Conservation (phyloP, 1,284 basidiomycete species). For the Marasmius tenuissimus region DNA sequence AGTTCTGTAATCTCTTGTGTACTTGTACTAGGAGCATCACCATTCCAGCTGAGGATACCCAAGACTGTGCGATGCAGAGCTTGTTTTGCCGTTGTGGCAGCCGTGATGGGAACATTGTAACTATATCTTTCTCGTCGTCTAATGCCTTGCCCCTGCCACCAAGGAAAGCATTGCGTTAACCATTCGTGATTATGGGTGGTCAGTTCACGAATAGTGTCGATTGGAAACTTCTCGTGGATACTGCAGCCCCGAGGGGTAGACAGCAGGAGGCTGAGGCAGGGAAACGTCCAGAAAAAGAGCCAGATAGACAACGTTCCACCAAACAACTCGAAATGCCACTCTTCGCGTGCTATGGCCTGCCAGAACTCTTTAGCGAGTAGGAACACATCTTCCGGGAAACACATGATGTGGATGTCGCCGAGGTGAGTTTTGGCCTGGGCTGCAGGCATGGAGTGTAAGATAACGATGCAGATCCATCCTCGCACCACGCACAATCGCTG, state of each 20-base stretch:
- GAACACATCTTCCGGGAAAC: constrained; percentile 73
- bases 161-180: constrained; percentile 6
- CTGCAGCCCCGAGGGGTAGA: constrained; percentile 27
- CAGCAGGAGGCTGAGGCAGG: constrained; percentile 22
- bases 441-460: no score
- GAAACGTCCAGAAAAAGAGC: constrained; percentile 53
- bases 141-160: constrained; percentile 37
- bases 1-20: constrained; percentile 62
- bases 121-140: constrained; percentile 85
- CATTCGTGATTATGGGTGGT: constrained; percentile 16
- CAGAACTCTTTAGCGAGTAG: constrained; percentile 88
- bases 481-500: constrained; percentile 16
- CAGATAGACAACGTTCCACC: constrained; percentile 84
- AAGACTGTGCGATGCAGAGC: constrained; percentile 89
- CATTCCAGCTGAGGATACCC: constrained; percentile 75
- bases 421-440: no score
- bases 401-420: constrained; percentile 78
- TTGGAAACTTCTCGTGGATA: constrained; percentile 48
- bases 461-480: constrained; percentile 22
- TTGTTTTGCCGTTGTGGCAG: constrained; percentile 79
- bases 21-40: constrained; percentile 51
- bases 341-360: constrained; percentile 96
- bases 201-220: constrained; percentile 63
- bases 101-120: constrained; percentile 81
- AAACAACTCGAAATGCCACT: constrained; percentile 87